Evolutionary conservation across 495 filamentous ascomycete genomes (phyloP), one percentile per base, ranked within the genome.

Genomic region (Penicillium subrubescens): DNA sequence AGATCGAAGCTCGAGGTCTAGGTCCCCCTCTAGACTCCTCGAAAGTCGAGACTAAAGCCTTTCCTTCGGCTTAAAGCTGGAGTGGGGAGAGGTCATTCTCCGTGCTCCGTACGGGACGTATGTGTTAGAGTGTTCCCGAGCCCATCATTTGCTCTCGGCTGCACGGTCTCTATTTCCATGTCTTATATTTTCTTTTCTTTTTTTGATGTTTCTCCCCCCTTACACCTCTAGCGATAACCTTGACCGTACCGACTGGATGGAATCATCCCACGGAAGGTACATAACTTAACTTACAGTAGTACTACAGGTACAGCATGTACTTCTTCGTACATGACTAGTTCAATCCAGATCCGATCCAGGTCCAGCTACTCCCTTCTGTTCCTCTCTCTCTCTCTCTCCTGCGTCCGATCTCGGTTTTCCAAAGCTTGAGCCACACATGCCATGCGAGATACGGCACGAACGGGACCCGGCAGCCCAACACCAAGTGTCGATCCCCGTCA

Each of bases 361-460:
- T 33, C 31, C 50, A 53, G 12, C 46, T n/a, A n/a, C 25, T 27
- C 25, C 25, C 2, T 27, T 27, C 25, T 27, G 25, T 27, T 27
- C 25, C 25, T 27, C 25, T 27, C 14, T 14, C 46, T 10, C 10
- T 46, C 12, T 44, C 19, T n/a, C 35, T 58, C 39, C 56, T 44
- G 27, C 35, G 11, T 43, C 39, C 57, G 44, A 60, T 60, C 57
- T 51, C 33, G 27, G 34, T 48, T 50, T 50, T 62, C 58, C 53
- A 46, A 44, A 61, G 57, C 50, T 67, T 57, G 66, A 64, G 51
- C 61, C 52, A 46, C 44, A n/a, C 35, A 59, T 62, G 66, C 62
- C 67, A 66, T 69, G 67, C 67, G 63, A 69, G 67, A 69, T 66
- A 70, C 64, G 62, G 60, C 67, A 65, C 57, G 66, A 65, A 65